A percentile compares a stretch with the other conserved stretches of the same genome.
Conservation (phyloP, 2,329 filamentous ascomycete species). For the Ascochyta viciae-villosae region DNA sequence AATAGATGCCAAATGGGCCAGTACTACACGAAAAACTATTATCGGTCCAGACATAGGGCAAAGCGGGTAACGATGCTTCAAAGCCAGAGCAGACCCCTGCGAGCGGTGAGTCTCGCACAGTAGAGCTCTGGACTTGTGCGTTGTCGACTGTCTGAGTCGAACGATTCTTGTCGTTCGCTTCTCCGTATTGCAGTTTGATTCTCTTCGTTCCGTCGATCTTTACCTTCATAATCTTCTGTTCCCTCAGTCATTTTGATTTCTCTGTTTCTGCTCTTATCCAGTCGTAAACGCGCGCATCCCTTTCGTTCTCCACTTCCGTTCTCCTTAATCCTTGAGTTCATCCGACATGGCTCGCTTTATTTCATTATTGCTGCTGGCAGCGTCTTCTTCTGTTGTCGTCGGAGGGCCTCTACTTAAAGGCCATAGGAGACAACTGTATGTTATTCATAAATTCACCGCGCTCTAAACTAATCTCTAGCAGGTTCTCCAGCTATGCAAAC, state of each 20-base stretch:
- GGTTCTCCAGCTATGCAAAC: slow-evolving; percentile 39
- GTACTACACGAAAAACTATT: slow-evolving; percentile 36
- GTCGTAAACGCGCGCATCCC: slow-evolving; percentile 28
- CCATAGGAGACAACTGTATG: slow-evolving; percentile 40
- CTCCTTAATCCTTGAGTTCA: slow-evolving; percentile 24
- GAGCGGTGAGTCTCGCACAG: slow-evolving; percentile 32
- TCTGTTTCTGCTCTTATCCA: slow-evolving; percentile 30
- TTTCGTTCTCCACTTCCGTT: slow-evolving; percentile 27
- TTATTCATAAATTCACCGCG: neutral
- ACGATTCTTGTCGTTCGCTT: slow-evolving; percentile 27
- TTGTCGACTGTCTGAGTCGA: slow-evolving; percentile 37
- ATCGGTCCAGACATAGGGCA: slow-evolving; percentile 47
- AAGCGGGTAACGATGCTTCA: slow-evolving; percentile 49
- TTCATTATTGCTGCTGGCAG: slow-evolving; percentile 48
- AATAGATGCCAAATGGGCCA: slow-evolving; percentile 43
- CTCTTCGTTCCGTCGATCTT: slow-evolving; percentile 39
- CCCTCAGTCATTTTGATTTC: slow-evolving; percentile 30
- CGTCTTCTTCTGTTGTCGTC: slow-evolving; percentile 35
- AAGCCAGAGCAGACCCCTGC: slow-evolving; percentile 40
- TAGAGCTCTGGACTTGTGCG: slow-evolving; percentile 35
- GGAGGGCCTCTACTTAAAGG: slow-evolving; percentile 45
- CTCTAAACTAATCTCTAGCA: slow-evolving; percentile 9
- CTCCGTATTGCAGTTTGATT: slow-evolving; percentile 29
- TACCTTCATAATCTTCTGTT: slow-evolving; percentile 40
- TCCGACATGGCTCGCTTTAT: slow-evolving; percentile 35